A percentile compares a stretch with the other conserved stretches of the same genome.
Conservation (phyloP, 805 yeast species). For the Henningerozyma blattae region DNA sequence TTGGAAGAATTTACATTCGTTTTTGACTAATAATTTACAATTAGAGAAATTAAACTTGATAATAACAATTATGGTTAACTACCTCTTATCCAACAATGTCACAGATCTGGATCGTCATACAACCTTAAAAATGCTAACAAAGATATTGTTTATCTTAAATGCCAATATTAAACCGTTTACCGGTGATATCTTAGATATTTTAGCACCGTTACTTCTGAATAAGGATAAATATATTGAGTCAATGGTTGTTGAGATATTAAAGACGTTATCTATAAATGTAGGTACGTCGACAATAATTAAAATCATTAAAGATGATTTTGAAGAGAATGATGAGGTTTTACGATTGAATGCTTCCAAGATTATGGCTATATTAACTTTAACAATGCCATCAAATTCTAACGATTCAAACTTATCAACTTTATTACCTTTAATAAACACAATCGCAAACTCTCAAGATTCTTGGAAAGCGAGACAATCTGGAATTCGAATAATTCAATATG, state of each 20-base stretch:
- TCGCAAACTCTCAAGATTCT: constrained; percentile 59
- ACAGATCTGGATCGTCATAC: no score
- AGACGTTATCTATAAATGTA: constrained; percentile 71
- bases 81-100: no score
- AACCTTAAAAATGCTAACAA: no score
- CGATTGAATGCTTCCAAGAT: constrained; percentile 67
- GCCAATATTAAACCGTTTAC: constrained; percentile 71
- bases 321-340: constrained; percentile 68
- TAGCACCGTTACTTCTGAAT: constrained; percentile 71
- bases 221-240: constrained; percentile 65
- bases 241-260: no score
- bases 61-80: no score
- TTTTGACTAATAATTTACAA: no score
- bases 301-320: constrained; percentile 70
- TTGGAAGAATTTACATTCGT: no score
- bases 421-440: constrained; percentile 78
- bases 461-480: constrained; percentile 86
- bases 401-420: no score
- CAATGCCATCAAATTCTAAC: no score
- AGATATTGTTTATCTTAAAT: no score
- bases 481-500: constrained; percentile 60
- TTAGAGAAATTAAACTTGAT: no score
- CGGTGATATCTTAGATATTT: constrained; percentile 56
- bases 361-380: constrained; percentile 74
- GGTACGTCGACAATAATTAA: constrained; percentile 76